Evolutionary conservation across 2,329 filamentous ascomycete genomes (phyloP).

Genomic region (Colletotrichum tanaceti): DNA sequence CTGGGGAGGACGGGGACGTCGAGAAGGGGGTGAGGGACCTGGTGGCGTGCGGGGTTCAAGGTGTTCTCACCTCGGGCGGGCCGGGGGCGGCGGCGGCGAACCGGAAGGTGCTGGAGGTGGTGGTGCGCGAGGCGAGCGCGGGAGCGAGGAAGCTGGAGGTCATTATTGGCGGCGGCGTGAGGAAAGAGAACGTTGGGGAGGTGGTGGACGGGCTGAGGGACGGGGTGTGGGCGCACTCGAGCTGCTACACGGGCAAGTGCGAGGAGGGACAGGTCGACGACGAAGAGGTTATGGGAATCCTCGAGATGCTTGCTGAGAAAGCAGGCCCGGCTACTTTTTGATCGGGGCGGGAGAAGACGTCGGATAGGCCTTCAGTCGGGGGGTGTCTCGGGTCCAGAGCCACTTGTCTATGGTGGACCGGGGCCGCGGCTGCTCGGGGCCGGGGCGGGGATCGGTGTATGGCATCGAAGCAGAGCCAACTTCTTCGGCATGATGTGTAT

Average conservation of each 20-base stretch:
- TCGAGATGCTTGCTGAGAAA: constrained; percentile 30
- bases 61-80: constrained; percentile 66
- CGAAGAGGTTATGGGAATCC: constrained; percentile 33
- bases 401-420: neutral
- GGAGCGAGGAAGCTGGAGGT: constrained; percentile 54
- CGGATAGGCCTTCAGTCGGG: neutral
- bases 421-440: neutral
- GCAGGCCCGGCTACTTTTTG: neutral
- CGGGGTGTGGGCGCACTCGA: constrained; percentile 61
- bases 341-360: too few relatives aligned
- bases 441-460: neutral
- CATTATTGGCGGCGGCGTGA: constrained; percentile 64
- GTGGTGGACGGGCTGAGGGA: constrained; percentile 47
- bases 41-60: constrained; percentile 59
- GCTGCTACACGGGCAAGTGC: constrained; percentile 50
- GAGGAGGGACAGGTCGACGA: constrained; percentile 33
- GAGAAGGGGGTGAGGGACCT: constrained; percentile 51
- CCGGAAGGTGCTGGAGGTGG: constrained; percentile 49
- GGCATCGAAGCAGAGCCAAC: neutral
- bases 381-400: neutral
- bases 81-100: constrained; percentile 56
- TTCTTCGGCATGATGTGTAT: neutral
- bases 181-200: constrained; percentile 53
- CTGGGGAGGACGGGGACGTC: constrained; percentile 39
- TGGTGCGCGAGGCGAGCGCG: constrained; percentile 48